These are phyloP conservation scores for Tephrocybe rancida DNA, from an alignment of 768 basidiomycete genomes.

Conservation along the genomic window DNA sequence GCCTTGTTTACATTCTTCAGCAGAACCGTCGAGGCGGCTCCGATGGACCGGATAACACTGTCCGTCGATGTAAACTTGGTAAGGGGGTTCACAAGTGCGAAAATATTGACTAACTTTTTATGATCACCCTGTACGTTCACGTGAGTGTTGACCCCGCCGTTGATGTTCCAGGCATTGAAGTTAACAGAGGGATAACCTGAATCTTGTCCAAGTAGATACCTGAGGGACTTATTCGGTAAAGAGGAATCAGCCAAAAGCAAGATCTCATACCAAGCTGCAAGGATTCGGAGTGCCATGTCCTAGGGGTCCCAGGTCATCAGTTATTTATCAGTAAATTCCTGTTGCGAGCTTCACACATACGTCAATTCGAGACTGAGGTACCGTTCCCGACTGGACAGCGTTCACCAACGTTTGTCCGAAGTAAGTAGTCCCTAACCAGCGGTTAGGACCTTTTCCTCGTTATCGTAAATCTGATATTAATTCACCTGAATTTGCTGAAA, in stretches of 20 bases:
- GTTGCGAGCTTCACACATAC: slow-evolving; percentile 22
- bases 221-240: slow-evolving; percentile 27
- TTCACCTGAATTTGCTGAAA: slow-evolving; percentile 47
- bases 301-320: slow-evolving; percentile 31
- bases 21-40: slow-evolving; percentile 62
- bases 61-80: neutral
- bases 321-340: neutral
- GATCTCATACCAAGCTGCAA: slow-evolving; percentile 42
- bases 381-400: slow-evolving; percentile 61
- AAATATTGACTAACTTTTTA: slow-evolving; percentile 31
- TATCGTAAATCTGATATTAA: neutral
- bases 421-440: slow-evolving; percentile 41
- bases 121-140: slow-evolving; percentile 65
- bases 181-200: slow-evolving; percentile 44
- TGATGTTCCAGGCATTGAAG: slow-evolving; percentile 55
- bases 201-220: slow-evolving; percentile 52
- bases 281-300: slow-evolving; percentile 47
- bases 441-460: neutral
- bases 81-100: neutral
- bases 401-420: slow-evolving; percentile 63
- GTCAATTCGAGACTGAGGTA: slow-evolving; percentile 60
- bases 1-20: slow-evolving; percentile 56
- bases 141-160: slow-evolving; percentile 39
- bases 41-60: slow-evolving; percentile 61
- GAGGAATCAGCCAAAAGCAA: neutral